These are phyloP conservation scores for Claviceps paspali DNA, from an alignment of 2,329 filamentous ascomycete species.

Conservation along the genomic window DNA sequence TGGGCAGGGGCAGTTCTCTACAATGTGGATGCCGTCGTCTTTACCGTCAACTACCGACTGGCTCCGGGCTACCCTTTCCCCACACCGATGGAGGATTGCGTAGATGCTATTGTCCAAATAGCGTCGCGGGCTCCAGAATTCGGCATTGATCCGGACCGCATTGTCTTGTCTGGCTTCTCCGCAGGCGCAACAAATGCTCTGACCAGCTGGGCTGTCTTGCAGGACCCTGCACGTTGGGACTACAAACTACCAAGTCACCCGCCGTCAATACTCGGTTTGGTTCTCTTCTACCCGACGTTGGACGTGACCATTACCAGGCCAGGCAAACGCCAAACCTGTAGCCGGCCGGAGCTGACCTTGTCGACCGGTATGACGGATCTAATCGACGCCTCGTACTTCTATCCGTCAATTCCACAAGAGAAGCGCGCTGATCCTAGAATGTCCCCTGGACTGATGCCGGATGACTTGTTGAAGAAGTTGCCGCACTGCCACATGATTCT, in stretches of 20 bases:
- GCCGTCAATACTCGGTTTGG: conserved; percentile 34
- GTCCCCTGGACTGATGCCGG: conserved; percentile 40
- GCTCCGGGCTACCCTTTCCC: conserved; percentile 51
- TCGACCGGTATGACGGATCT: conserved; percentile 43
- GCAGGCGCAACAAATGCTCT: conserved; percentile 43
- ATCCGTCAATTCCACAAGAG: conserved; percentile 30
- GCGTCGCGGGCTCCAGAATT: conserved; percentile 39
- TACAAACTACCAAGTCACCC: conserved; percentile 23
- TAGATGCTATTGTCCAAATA: conserved; percentile 48
- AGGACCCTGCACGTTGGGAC: conserved; percentile 25
- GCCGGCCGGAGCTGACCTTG: conserved; percentile 41
- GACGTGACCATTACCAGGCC: conserved; percentile 44
- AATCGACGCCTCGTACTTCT: conserved; percentile 47
- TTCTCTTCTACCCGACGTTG: conserved; percentile 46
- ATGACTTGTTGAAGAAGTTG: conserved; percentile 36
- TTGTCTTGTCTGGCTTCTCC: conserved; percentile 49
- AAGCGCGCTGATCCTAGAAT: conserved; percentile 37
- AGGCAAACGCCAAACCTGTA: conserved; percentile 37
- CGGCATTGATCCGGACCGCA: conserved; percentile 36
- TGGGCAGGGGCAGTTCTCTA: conserved; percentile 40
- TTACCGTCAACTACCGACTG: conserved; percentile 53
- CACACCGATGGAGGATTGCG: conserved; percentile 48
- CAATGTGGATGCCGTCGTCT: conserved; percentile 39
- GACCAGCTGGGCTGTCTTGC: conserved; percentile 29
- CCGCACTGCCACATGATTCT: conserved; percentile 41